Evolutionary conservation across 1,139 yeast species (phyloP).

Genomic region (Lodderomyces oxycetoniae): DNA sequence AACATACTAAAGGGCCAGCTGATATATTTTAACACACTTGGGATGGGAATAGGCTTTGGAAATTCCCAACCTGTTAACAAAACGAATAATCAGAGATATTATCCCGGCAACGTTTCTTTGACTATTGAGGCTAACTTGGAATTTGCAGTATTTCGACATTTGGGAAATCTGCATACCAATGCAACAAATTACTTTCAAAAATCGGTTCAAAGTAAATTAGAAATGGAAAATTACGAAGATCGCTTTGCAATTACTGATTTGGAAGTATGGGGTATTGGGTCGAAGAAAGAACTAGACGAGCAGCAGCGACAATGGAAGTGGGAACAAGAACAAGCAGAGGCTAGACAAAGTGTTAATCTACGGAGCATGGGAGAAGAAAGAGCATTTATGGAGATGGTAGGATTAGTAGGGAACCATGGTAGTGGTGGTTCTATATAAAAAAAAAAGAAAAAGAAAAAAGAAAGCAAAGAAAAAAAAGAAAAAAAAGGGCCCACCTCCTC

Average conservation of each 20-base stretch:
- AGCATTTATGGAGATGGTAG: conserved; percentile 88
- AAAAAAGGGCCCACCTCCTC: too few species aligned
- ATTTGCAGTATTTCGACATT: conserved; percentile 72
- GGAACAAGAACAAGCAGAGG: conserved; percentile 83
- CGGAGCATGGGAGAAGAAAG: conserved; percentile 72
- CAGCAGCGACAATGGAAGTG: conserved; percentile 82
- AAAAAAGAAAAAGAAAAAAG: too few species aligned
- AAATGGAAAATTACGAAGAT: conserved; percentile 53
- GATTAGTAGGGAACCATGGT: conserved; percentile 69
- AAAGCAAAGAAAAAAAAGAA: too few species aligned
- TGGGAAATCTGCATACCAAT: conserved; percentile 22
- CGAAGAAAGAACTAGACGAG: conserved; percentile 66
- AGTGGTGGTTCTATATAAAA: conserved; percentile 40
- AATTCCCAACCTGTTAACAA: conserved; percentile 55
- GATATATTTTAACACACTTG: conserved; percentile 61
- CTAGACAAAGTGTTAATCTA: conserved; percentile 66
- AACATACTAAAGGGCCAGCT: conserved; percentile 31
- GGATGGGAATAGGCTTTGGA: conserved; percentile 83
- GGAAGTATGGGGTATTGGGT: conserved; percentile 92
- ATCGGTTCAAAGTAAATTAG: conserved; percentile 16
- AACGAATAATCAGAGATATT: conserved; percentile 31
- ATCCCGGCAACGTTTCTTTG: conserved; percentile 70
- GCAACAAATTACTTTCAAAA: conserved; percentile 25
- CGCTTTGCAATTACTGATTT: conserved; percentile 67
- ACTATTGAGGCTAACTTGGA: conserved; percentile 76